A percentile compares a stretch with the other conserved stretches of the same genome.
Evolutionary conservation across 2,329 filamentous ascomycete species (phyloP).

Genomic region (Sordariomycetes sp.): DNA sequence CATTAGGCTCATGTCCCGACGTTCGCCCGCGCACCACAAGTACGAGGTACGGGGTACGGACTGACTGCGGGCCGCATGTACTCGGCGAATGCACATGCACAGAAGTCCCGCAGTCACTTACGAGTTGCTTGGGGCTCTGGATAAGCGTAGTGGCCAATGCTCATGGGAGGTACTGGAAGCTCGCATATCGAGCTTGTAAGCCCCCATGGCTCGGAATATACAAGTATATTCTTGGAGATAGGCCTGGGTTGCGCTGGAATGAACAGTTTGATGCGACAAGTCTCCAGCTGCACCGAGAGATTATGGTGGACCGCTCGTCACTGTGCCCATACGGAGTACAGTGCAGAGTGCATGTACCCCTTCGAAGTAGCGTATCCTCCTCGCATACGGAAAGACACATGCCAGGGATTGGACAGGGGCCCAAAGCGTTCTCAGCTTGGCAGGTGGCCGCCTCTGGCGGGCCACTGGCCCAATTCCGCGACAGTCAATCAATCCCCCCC

Average conservation of each 20-base stretch:
- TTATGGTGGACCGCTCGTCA: not conserved
- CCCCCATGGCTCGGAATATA: too few relatives aligned
- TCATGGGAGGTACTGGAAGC: not conserved
- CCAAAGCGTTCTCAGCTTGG: not conserved
- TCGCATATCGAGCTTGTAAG: too few relatives aligned
- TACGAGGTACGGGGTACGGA: too few relatives aligned
- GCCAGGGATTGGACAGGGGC: not conserved
- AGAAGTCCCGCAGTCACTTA: not conserved
- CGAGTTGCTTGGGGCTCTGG: not conserved
- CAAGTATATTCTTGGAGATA: too few relatives aligned
- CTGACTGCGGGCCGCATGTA: not conserved
- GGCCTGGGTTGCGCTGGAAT: too few relatives aligned
- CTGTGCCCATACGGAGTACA: not conserved
- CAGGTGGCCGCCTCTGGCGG: constrained; percentile 4
- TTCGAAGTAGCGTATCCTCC: not conserved
- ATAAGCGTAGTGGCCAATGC: not conserved
- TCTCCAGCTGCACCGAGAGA: not conserved
- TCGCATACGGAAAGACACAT: not conserved
- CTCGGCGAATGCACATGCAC: not conserved
- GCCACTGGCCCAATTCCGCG: not conserved
- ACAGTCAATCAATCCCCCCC: not conserved
- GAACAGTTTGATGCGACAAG: not conserved
- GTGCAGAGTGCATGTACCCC: not conserved
- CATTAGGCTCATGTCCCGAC: not conserved
- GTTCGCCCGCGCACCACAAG: too few relatives aligned